A percentile compares a stretch with the other conserved stretches of the same genome.
These are phyloP conservation scores for Pestalotiopsis sp. DNA, from an alignment of 2,329 filamentous ascomycete genomes.

Conservation along the genomic window DNA sequence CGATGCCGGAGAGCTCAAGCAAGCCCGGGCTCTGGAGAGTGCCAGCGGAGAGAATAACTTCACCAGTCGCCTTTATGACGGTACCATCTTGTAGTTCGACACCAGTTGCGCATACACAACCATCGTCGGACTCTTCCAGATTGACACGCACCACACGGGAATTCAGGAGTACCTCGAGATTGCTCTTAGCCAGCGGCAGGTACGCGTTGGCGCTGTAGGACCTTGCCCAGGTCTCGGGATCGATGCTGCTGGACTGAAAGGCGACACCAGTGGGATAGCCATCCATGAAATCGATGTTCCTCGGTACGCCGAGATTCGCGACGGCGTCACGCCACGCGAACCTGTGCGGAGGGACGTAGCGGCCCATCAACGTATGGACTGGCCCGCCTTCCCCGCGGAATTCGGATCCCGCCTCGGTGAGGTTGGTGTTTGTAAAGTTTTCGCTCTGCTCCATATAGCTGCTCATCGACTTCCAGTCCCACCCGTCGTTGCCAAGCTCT, in stretches of 20 bases:
- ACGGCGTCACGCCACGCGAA: slow-evolving; percentile 7
- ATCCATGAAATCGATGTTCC: slow-evolving; percentile 32
- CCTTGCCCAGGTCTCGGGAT: slow-evolving; percentile 47
- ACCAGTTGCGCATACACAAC: slow-evolving; percentile 29
- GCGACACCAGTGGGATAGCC: slow-evolving; percentile 54
- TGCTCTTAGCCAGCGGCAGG: slow-evolving; percentile 39
- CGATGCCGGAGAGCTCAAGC: slow-evolving; percentile 40
- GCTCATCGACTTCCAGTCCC: slow-evolving; percentile 41
- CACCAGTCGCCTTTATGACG: slow-evolving; percentile 33
- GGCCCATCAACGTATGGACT: slow-evolving; percentile 16
- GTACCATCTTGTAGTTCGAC: slow-evolving; percentile 16
- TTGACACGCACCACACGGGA: slow-evolving; percentile 41
- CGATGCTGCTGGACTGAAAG: slow-evolving; percentile 52
- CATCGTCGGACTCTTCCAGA: slow-evolving; percentile 26
- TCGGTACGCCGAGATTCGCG: slow-evolving; percentile 1
- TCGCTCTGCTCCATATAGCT: slow-evolving; percentile 32
- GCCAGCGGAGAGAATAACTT: slow-evolving; percentile 48
- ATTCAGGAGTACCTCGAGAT: slow-evolving; percentile 41
- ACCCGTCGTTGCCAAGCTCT: slow-evolving; percentile 35
- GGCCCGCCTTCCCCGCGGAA: slow-evolving; percentile 26
- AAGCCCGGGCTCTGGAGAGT: slow-evolving; percentile 41
- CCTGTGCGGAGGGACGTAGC: slow-evolving; percentile 5
- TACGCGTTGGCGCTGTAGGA: slow-evolving; percentile 43
- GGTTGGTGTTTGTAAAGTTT: slow-evolving; percentile 28
- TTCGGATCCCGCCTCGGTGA: slow-evolving; percentile 18